Conservation (phyloP, 2,329 filamentous ascomycete species). For the Trichoderma pleuroti region DNA sequence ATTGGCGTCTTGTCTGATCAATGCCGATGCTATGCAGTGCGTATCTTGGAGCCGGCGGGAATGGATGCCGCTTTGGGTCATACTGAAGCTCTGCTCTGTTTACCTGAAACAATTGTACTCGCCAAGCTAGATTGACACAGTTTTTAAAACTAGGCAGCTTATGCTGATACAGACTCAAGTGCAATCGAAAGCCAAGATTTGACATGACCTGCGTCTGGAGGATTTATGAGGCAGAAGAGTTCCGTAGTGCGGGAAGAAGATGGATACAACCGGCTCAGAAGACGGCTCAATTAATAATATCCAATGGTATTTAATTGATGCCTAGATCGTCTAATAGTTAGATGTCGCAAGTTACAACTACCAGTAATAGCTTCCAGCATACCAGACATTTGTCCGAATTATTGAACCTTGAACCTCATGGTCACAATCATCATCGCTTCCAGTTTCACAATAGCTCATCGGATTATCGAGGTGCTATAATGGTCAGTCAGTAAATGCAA, state of each 20-base stretch:
- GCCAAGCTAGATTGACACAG: not conserved
- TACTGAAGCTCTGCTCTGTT: not conserved
- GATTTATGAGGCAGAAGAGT: too few relatives aligned
- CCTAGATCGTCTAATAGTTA: not conserved
- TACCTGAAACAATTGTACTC: not conserved
- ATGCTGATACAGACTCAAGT: too few relatives aligned
- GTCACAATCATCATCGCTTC: not conserved
- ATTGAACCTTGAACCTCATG: not conserved
- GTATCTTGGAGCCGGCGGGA: not conserved
- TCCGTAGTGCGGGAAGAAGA: too few relatives aligned
- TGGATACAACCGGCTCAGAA: too few relatives aligned
- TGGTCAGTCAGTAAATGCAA: not conserved
- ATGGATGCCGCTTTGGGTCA: not conserved
- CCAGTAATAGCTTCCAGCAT: not conserved
- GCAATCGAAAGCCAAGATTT: too few relatives aligned
- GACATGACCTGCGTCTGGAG: too few relatives aligned
- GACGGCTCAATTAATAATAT: too few relatives aligned
- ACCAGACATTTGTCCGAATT: too few relatives aligned
- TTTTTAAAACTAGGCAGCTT: too few relatives aligned
- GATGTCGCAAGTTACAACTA: not conserved
- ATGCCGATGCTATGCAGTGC: not conserved
- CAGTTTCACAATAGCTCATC: not conserved
- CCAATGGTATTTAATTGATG: too few relatives aligned
- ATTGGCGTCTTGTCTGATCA: not conserved
- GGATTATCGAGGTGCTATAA: not conserved